phyloP scores from a whole-genome alignment of 225 moss, liverwort and hornwort genomes.

The Rhytidiadelphus loreus region DNA sequence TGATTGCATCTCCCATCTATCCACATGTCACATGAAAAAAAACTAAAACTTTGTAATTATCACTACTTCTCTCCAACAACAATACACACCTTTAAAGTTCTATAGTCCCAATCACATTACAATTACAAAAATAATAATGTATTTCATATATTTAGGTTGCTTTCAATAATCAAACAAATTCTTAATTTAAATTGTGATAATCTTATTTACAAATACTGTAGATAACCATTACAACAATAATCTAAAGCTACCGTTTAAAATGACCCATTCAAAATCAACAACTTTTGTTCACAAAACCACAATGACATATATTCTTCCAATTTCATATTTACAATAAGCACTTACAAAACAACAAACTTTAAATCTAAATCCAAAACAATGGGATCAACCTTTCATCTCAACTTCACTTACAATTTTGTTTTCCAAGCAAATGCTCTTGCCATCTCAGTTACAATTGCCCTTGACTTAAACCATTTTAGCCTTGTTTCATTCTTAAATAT shows the following conservation, averaged over 20 bases:
- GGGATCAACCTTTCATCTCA: too few relatives aligned
- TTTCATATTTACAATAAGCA: fast-evolving
- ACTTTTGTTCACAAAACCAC: background rate
- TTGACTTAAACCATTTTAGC: too few relatives aligned
- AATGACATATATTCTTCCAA: background rate
- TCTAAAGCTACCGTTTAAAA: background rate
- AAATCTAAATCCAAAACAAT: background rate
- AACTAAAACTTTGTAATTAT: background rate
- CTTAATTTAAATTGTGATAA: background rate
- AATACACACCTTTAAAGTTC: background rate
- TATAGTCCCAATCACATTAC: background rate
- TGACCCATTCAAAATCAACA: background rate
- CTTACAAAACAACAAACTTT: background rate
- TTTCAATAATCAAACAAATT: background rate
- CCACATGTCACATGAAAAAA: background rate
- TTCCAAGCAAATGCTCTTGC: too few relatives aligned
- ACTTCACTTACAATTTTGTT: too few relatives aligned
- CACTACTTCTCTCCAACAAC: too few relatives aligned
- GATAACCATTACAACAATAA: background rate
- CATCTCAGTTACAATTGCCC: too few relatives aligned
- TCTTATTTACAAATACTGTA: background rate
- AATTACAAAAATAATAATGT: background rate
- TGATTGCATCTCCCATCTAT: background rate
- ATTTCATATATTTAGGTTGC: background rate
- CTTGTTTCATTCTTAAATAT: background rate